A percentile compares a stretch with the other conserved stretches of the same genome.
These are phyloP conservation scores for Sporothrix sp. DNA, from an alignment of 2,329 filamentous ascomycete species.

Conservation along the genomic window DNA sequence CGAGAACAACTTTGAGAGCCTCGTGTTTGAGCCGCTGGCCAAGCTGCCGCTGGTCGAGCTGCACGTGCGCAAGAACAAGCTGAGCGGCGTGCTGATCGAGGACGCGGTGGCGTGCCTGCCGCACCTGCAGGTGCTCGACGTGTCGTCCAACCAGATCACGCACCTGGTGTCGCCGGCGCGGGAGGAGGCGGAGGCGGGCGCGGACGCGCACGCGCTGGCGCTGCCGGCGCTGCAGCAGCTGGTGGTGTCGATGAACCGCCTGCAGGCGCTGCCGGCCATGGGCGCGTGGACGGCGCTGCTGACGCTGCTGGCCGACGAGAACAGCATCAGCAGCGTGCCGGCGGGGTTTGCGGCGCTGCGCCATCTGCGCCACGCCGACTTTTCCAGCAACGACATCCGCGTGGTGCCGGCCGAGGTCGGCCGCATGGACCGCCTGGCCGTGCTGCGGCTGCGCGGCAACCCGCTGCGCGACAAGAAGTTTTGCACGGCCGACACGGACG, in stretches of 20 bases:
- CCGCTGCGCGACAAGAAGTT: slow-evolving; percentile 84
- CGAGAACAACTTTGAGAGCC: slow-evolving; percentile 61
- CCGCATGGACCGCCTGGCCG: slow-evolving; percentile 65
- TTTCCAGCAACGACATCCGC: slow-evolving; percentile 76
- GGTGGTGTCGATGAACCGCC: slow-evolving; percentile 69
- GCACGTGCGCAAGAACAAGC: slow-evolving; percentile 64
- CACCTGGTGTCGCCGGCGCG: slow-evolving; percentile 35
- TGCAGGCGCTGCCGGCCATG: slow-evolving; percentile 64
- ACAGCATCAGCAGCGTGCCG: slow-evolving; percentile 67
- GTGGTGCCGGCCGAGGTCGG: slow-evolving; percentile 67
- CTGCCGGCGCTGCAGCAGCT: slow-evolving; percentile 66
- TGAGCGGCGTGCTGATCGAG: slow-evolving; percentile 63
- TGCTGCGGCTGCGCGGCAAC: slow-evolving; percentile 76
- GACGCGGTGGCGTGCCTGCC: slow-evolving; percentile 47
- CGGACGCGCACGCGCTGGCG: slow-evolving; percentile 38
- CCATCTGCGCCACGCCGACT: slow-evolving; percentile 66
- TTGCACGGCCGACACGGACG: slow-evolving; percentile 66
- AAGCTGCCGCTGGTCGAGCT: slow-evolving; percentile 64
- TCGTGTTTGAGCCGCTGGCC: slow-evolving; percentile 62
- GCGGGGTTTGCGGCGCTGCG: slow-evolving; percentile 59
- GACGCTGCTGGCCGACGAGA: slow-evolving; percentile 71
- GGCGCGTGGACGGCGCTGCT: slow-evolving; percentile 63
- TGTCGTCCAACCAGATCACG: slow-evolving; percentile 65
- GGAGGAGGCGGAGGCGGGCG: too few species aligned
- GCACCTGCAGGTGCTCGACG: slow-evolving; percentile 64